Evolutionary conservation across 768 basidiomycete genomes (phyloP).

Genomic region (Xerocomus potaroensis): DNA sequence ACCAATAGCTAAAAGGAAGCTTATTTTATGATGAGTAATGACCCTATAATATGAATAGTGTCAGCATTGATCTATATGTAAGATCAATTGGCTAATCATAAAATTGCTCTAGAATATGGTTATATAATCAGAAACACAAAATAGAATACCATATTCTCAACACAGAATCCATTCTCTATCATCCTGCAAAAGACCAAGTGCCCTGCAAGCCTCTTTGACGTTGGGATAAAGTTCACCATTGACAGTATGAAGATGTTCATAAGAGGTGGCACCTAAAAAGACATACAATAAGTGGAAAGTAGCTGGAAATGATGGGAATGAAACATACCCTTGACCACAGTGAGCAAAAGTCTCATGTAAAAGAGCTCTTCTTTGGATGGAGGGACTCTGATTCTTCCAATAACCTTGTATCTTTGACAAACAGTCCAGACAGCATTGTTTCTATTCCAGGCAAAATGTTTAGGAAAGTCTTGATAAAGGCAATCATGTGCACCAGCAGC

Average conservation of each 20-base stretch:
- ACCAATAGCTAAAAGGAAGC: too few species aligned
- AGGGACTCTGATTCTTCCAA: constrained; percentile 3
- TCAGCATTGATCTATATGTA: too few species aligned
- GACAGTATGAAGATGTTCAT: too few species aligned
- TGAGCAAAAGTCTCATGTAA: background rate
- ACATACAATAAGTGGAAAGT: background rate
- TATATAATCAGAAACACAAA: too few species aligned
- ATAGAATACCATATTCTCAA: too few species aligned
- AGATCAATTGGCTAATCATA: too few species aligned
- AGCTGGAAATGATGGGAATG: background rate
- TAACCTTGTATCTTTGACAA: constrained; percentile 17
- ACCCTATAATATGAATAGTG: too few species aligned
- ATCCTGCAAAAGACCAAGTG: background rate
- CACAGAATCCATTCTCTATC: too few species aligned
- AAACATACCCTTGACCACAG: too few species aligned
- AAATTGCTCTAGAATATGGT: too few species aligned
- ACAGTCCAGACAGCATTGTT: too few species aligned
- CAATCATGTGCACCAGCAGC: constrained; percentile 6
- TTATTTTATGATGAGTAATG: too few species aligned
- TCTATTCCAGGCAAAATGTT: constrained; percentile 31
- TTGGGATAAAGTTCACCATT: background rate
- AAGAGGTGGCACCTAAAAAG: background rate
- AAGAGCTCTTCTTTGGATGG: background rate
- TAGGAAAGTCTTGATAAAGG: constrained; percentile 35
- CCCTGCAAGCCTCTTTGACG: constrained; percentile 33